phyloP scores from a whole-genome alignment of 73 alveolate genomes.

The Paramecium octaurelia region DNA sequence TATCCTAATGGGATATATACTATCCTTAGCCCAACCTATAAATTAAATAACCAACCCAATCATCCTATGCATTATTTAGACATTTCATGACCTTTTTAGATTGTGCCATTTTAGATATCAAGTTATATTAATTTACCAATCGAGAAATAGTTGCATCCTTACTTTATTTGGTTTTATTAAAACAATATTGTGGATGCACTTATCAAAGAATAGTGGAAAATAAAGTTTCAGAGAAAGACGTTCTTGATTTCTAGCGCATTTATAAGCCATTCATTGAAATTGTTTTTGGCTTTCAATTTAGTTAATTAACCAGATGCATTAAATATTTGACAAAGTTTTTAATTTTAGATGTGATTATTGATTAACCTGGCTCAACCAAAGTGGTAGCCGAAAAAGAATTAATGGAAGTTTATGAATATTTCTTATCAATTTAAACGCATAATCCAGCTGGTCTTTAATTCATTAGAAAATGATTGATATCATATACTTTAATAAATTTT shows the following conservation, averaged over 20 bases:
- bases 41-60: conserved; percentile 54
- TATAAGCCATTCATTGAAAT: conserved; percentile 53
- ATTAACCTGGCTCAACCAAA: conserved; percentile 25
- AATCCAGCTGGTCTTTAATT: conserved; percentile 55
- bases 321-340: conserved; percentile 11
- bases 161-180: conserved; percentile 21
- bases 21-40: not conserved
- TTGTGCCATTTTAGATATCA: conserved; percentile 47
- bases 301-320: not conserved
- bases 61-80: conserved; percentile 56
- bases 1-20: conserved; percentile 60
- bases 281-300: conserved; percentile 45
- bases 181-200: conserved; percentile 31
- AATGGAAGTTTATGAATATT: conserved; percentile 60
- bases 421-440: conserved; percentile 65
- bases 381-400: conserved; percentile 32
- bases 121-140: not conserved
- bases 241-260: not conserved
- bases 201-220: not conserved
- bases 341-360: not conserved
- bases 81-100: conserved; percentile 57
- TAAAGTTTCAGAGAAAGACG: not conserved
- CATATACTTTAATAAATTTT: conserved; percentile 22
- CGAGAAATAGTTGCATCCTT: conserved; percentile 29
- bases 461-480: conserved; percentile 44